Evolutionary conservation across 768 basidiomycete genomes (phyloP).

Genomic region (Paxillus ammoniavirescens): DNA sequence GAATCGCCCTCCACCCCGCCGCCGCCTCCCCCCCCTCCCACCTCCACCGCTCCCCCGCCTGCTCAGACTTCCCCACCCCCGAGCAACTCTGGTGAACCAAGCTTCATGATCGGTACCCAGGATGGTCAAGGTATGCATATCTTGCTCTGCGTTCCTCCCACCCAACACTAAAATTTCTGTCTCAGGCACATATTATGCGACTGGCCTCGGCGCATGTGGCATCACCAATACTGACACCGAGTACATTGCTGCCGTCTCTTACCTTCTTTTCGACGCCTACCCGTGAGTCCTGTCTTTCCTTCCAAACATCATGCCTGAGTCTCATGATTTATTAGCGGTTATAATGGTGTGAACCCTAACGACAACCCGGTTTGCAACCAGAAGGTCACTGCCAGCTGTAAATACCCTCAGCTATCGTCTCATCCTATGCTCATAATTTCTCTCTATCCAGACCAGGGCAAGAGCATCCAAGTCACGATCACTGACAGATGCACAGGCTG

Average conservation of each 20-base stretch:
- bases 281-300: constrained; percentile 26
- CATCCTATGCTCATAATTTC: constrained; percentile 9
- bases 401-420: constrained; percentile 13
- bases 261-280: constrained; percentile 31
- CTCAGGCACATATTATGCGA: constrained; percentile 31
- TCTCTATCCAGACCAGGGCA: constrained; percentile 47
- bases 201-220: constrained; percentile 45
- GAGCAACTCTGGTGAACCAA: constrained; percentile 19
- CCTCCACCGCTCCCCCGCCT: constrained; percentile 7
- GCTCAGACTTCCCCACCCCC: constrained; percentile 16
- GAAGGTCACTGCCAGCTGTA: constrained; percentile 47
- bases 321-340: constrained; percentile 40
- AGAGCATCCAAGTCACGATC: constrained; percentile 45
- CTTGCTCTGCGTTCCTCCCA: neutral
- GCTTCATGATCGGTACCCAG: constrained; percentile 49
- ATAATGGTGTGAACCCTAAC: constrained; percentile 63
- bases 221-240: constrained; percentile 28
- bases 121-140: constrained; percentile 42
- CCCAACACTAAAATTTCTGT: neutral
- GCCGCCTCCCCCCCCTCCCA: neutral
- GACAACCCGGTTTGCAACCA: constrained; percentile 68
- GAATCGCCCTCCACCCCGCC: neutral
- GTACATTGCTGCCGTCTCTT: constrained; percentile 36
- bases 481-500: constrained; percentile 68
- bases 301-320: neutral